Evolutionary conservation across 768 basidiomycete species (phyloP).

Genomic region (Lyophyllum shimeji): DNA sequence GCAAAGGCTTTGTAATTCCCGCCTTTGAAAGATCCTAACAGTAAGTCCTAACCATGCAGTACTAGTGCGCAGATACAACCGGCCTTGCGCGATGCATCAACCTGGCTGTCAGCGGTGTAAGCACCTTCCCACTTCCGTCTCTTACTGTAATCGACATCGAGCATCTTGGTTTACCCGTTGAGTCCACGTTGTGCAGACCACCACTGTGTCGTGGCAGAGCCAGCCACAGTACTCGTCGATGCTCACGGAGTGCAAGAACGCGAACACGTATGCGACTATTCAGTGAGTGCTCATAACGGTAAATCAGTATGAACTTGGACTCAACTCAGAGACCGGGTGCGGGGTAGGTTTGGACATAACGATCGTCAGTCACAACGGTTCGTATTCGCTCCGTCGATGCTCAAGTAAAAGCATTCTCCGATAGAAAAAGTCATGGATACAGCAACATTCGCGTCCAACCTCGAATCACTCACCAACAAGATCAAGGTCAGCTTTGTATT

Average conservation of each 20-base stretch:
- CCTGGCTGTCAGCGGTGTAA: background rate
- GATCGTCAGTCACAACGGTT: background rate
- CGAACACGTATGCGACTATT: slow-evolving; percentile 2
- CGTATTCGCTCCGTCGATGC: background rate
- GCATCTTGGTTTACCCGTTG: background rate
- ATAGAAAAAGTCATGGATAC: slow-evolving; percentile 6
- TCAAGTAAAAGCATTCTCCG: background rate
- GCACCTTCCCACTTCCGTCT: too few species aligned
- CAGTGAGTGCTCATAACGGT: background rate
- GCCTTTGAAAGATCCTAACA: background rate
- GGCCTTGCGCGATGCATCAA: slow-evolving; percentile 3
- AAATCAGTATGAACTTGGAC: background rate
- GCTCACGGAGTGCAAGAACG: slow-evolving; percentile 3
- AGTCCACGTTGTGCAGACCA: background rate
- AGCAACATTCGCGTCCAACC: background rate
- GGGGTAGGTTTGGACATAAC: slow-evolving; percentile 1
- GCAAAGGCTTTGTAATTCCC: background rate
- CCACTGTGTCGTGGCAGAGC: slow-evolving; percentile 4
- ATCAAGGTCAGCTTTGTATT: background rate
- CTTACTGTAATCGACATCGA: background rate
- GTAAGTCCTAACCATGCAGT: background rate
- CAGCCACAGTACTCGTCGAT: slow-evolving; percentile 5
- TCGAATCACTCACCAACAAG: slow-evolving; percentile 4
- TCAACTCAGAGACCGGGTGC: background rate
- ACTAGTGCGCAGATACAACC: background rate